These are phyloP conservation scores for Medicago lupulina DNA, from an alignment of 306 rosid genomes.

Conservation along the genomic window DNA sequence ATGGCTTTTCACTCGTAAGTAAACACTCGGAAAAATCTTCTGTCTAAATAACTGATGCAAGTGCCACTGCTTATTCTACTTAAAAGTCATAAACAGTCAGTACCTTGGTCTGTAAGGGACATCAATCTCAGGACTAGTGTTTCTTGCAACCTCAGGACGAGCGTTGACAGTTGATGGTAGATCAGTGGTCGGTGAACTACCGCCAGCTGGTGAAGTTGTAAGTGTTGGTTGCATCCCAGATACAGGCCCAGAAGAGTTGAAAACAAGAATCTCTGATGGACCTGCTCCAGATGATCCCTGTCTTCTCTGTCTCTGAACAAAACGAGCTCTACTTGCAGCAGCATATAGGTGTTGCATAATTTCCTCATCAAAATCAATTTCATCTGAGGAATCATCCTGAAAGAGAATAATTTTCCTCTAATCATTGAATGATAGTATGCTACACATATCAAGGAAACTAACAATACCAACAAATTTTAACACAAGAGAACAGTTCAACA, in stretches of 20 bases:
- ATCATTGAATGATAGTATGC: constrained; percentile 23
- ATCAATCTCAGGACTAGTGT: constrained; percentile 41
- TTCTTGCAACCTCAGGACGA: constrained; percentile 36
- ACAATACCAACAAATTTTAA: constrained; percentile 18
- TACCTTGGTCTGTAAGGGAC: constrained; percentile 64
- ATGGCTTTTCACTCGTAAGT: not conserved
- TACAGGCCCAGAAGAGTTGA: not conserved
- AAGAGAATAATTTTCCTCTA: constrained; percentile 28
- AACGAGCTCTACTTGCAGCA: constrained; percentile 65
- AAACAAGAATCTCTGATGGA: constrained; percentile 46
- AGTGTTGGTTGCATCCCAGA: constrained; percentile 44
- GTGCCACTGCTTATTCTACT: constrained; percentile 18
- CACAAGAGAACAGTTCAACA: constrained; percentile 23
- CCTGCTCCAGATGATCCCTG: constrained; percentile 64
- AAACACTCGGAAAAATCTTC: constrained; percentile 2
- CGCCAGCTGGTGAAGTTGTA: constrained; percentile 47
- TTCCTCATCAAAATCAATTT: constrained; percentile 72
- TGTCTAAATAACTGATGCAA: constrained; percentile 16
- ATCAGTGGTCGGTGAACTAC: constrained; percentile 52
- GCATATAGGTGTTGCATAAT: constrained; percentile 79
- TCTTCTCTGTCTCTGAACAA: constrained; percentile 61
- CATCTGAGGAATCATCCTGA: constrained; percentile 80
- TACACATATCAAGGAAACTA: constrained; percentile 25
- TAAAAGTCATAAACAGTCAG: constrained; percentile 8
- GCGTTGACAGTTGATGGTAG: constrained; percentile 43